Evolutionary conservation across 306 rosid species (phyloP).

Genomic region (Trifolium repens): DNA sequence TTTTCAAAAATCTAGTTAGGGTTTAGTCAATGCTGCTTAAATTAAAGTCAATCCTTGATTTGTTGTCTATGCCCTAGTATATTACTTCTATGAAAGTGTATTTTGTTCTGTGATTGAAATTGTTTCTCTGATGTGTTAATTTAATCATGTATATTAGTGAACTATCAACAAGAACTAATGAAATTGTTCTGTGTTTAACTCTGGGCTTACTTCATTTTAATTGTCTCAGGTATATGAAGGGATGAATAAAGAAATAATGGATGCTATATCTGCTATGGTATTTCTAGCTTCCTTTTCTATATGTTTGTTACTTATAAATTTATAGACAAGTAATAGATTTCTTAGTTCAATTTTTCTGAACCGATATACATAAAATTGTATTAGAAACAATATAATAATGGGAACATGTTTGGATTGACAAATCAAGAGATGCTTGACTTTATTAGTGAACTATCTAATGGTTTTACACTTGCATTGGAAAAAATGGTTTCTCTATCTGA

Average conservation of each 20-base stretch:
- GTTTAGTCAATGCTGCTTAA: no score
- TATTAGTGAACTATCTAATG: slow-evolving; percentile 3
- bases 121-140: no score
- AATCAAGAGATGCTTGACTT: slow-evolving; percentile 9
- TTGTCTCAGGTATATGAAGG: background rate
- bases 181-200: background rate
- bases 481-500: background rate
- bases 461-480: background rate
- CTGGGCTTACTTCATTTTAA: background rate
- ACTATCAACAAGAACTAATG: no score
- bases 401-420: slow-evolving; percentile 9
- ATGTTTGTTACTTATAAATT: background rate
- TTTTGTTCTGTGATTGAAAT: no score
- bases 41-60: no score
- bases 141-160: no score
- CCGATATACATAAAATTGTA: background rate
- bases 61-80: no score
- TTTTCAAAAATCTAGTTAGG: no score
- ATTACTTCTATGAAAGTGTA: no score
- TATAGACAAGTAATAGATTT: background rate
- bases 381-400: background rate
- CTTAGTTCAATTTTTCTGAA: background rate
- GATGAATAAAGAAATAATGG: background rate
- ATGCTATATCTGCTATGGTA: slow-evolving; percentile 1
- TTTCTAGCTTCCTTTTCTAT: background rate